Percentiles rank a stretch among this genome's conserved stretches.
phyloP scores from a whole-genome alignment of 345 rosid species.

The Citropsis articulata region DNA sequence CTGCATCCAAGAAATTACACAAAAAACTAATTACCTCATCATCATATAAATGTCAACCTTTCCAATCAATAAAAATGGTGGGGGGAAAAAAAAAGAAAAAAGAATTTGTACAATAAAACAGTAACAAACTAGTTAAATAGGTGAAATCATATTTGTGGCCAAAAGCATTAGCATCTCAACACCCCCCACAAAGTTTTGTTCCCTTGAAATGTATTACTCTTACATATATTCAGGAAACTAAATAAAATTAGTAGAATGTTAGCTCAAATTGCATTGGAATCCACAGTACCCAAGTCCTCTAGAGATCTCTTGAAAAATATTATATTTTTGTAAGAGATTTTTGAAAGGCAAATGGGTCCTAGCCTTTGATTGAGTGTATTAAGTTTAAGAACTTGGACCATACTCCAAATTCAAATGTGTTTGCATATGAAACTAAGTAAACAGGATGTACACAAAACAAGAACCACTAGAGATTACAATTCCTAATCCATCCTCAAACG shows the following conservation, averaged over 20 bases:
- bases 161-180: background rate
- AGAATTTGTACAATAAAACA: too few relatives aligned
- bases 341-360: background rate
- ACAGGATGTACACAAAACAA: background rate
- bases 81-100: too few relatives aligned
- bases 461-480: background rate
- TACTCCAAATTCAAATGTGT: background rate
- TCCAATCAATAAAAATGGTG: background rate
- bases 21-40: background rate
- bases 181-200: background rate
- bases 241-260: too few relatives aligned
- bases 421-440: background rate
- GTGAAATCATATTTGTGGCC: background rate
- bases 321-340: background rate
- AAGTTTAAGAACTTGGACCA: too few relatives aligned
- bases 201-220: background rate
- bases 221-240: too few relatives aligned
- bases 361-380: background rate
- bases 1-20: slow-evolving; percentile 28
- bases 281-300: background rate
- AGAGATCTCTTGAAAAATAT: background rate
- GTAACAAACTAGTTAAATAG: background rate
- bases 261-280: background rate
- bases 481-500: background rate
- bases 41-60: background rate